These are phyloP conservation scores for Carex parvula DNA, from an alignment of 176 grass and related monocot genomes.

Conservation along the genomic window DNA sequence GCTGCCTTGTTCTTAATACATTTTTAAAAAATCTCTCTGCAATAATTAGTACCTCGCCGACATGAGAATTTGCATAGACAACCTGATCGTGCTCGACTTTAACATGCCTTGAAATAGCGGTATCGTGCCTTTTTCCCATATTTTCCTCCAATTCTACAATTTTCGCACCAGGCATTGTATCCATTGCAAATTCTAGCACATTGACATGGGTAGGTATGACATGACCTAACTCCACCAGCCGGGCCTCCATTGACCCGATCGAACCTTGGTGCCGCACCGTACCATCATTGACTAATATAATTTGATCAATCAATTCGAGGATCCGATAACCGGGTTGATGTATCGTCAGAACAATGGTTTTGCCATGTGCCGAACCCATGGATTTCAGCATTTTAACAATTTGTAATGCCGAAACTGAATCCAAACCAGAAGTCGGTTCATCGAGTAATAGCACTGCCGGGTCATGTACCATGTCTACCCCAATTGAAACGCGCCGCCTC, in stretches of 20 bases:
- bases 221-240: slow-evolving; percentile 49
- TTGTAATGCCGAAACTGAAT: slow-evolving; percentile 71
- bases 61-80: slow-evolving; percentile 52
- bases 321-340: slow-evolving; percentile 90
- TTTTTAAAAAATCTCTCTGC: slow-evolving; percentile 46
- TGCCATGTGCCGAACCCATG: slow-evolving; percentile 46
- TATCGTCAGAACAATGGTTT: slow-evolving; percentile 81
- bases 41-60: slow-evolving; percentile 48
- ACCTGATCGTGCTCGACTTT: slow-evolving; percentile 1
- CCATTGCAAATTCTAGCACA: slow-evolving; percentile 89
- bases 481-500: slow-evolving; percentile 74
- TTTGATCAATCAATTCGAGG: slow-evolving; percentile 68
- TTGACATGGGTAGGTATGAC: slow-evolving; percentile 78
- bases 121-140: background rate
- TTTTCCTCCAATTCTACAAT: slow-evolving; percentile 6
- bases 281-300: slow-evolving; percentile 70
- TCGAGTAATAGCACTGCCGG: slow-evolving; percentile 81
- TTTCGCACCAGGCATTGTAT: slow-evolving; percentile 37
- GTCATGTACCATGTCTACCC: slow-evolving; percentile 79
- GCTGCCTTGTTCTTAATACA: slow-evolving; percentile 66
- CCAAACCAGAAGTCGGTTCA: slow-evolving; percentile 83
- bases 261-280: slow-evolving; percentile 65
- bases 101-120: background rate
- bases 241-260: slow-evolving; percentile 42
- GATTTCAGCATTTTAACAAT: slow-evolving; percentile 69